A percentile compares a stretch with the other conserved stretches of the same genome.
phyloP scores from a whole-genome alignment of 2,329 filamentous ascomycete species.

The Epichloe brachyelytri region DNA sequence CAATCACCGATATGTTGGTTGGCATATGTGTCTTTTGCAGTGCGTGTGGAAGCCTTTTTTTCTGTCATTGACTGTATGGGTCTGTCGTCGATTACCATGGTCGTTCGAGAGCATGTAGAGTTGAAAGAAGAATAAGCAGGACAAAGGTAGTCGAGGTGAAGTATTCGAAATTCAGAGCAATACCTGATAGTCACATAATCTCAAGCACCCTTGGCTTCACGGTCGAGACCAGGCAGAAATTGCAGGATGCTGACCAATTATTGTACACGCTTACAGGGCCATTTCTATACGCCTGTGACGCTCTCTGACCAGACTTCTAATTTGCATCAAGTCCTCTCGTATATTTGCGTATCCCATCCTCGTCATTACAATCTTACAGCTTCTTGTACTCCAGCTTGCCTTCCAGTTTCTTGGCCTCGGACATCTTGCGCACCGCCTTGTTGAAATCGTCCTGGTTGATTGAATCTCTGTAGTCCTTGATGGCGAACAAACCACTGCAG shows the following conservation, averaged over 20 bases:
- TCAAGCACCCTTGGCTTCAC: too few species aligned
- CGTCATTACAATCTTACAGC: conserved; percentile 41
- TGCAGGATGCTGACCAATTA: neutral
- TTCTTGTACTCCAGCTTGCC: conserved; percentile 98
- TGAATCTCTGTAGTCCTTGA: conserved; percentile 93
- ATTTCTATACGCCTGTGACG: neutral
- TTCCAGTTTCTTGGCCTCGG: conserved; percentile 95
- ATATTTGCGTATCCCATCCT: neutral
- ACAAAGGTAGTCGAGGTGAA: too few species aligned
- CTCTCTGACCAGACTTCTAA: neutral
- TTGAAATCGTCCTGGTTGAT: conserved; percentile 99
- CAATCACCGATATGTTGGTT: too few species aligned
- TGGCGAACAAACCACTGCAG: conserved; percentile 77
- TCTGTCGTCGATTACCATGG: too few species aligned
- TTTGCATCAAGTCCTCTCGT: neutral
- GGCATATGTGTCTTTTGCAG: too few species aligned
- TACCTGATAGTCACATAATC: too few species aligned
- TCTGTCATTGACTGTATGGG: too few species aligned
- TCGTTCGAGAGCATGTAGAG: too few species aligned
- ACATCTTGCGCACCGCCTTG: conserved; percentile 95
- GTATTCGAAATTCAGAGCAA: too few species aligned
- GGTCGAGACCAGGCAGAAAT: neutral
- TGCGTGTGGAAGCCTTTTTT: too few species aligned
- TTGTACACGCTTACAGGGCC: neutral
- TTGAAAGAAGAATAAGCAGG: too few species aligned